Evolutionary conservation across 441 rosid species (phyloP).

Genomic region (Gossypium aridum): DNA sequence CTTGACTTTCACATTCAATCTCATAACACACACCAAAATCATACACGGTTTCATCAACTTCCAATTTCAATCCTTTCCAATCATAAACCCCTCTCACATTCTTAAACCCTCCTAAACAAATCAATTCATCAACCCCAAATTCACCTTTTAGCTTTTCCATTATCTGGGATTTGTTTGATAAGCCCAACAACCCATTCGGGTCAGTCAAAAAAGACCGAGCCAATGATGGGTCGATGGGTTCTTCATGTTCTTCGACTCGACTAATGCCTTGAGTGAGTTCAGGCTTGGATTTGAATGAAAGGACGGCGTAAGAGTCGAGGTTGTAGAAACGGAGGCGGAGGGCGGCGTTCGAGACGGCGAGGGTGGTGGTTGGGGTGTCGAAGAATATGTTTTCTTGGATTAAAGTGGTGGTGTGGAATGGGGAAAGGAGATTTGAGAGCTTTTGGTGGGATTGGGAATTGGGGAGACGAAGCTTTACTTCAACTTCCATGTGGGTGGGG

Average conservation of each 20-base stretch:
- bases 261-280: conserved; percentile 29
- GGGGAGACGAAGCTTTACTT: conserved; percentile 51
- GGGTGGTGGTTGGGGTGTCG: conserved; percentile 36
- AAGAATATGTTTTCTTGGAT: conserved; percentile 61
- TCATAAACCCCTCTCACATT: conserved; percentile 39
- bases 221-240: conserved; percentile 19
- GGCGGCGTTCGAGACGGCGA: conserved; percentile 36
- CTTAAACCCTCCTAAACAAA: conserved; percentile 37
- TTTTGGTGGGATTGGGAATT: conserved; percentile 35
- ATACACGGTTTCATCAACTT: conserved; percentile 36
- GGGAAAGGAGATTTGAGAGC: conserved; percentile 37
- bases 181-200: conserved; percentile 18
- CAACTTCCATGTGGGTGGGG: conserved; percentile 38
- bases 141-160: conserved; percentile 23
- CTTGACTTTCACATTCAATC: conserved; percentile 43
- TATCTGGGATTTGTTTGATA: conserved; percentile 20
- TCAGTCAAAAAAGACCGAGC: conserved; percentile 22
- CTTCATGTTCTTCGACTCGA: conserved; percentile 38
- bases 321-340: conserved; percentile 68
- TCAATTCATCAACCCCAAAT: conserved; percentile 25
- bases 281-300: conserved; percentile 55
- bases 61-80: conserved; percentile 39
- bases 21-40: conserved; percentile 39
- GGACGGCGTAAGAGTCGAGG: conserved; percentile 34
- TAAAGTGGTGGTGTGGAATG: conserved; percentile 35